These are phyloP conservation scores for Suhomyces terraborum DNA, from an alignment of 1,139 yeast genomes.

Conservation along the genomic window DNA sequence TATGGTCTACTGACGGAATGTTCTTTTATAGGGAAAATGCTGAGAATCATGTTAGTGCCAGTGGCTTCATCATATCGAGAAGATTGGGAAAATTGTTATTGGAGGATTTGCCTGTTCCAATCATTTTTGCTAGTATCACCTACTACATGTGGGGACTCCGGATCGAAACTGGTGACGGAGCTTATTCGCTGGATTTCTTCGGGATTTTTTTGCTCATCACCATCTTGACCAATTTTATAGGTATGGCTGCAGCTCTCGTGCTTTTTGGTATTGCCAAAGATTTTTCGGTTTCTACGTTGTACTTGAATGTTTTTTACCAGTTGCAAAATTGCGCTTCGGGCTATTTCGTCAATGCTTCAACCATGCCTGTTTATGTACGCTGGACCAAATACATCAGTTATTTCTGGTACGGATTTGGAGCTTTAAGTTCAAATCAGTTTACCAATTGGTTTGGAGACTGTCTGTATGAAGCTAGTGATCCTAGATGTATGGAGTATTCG, in stretches of 20 bases:
- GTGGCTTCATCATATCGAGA: conserved; percentile 69
- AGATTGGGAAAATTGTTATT: conserved; percentile 64
- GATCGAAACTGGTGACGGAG: conserved; percentile 21
- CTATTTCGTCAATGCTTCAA: conserved; percentile 69
- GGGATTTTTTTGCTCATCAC: conserved; percentile 63
- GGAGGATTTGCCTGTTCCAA: conserved; percentile 69
- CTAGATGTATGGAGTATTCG: conserved; percentile 42
- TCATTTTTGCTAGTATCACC: conserved; percentile 59
- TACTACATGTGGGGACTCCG: conserved; percentile 81
- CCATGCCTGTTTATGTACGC: conserved; percentile 83
- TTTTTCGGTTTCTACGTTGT: conserved; percentile 63
- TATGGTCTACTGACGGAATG: conserved; percentile 68
- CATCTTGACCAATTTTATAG: conserved; percentile 57
- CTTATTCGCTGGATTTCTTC: conserved; percentile 41
- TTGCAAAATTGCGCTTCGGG: conserved; percentile 81
- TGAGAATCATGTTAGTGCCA: conserved; percentile 66
- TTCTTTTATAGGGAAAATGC: conserved; percentile 73
- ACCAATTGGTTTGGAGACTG: conserved; percentile 63
- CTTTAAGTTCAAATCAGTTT: conserved; percentile 64
- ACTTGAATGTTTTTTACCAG: conserved; percentile 66
- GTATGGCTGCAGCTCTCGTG: conserved; percentile 58
- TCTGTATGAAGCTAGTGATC: conserved; percentile 33
- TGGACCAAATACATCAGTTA: conserved; percentile 80
- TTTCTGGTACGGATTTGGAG: conserved; percentile 79
- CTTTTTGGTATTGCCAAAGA: conserved; percentile 63